These are phyloP conservation scores for Acer saccharum DNA, from an alignment of 345 rosid species.

Conservation along the genomic window DNA sequence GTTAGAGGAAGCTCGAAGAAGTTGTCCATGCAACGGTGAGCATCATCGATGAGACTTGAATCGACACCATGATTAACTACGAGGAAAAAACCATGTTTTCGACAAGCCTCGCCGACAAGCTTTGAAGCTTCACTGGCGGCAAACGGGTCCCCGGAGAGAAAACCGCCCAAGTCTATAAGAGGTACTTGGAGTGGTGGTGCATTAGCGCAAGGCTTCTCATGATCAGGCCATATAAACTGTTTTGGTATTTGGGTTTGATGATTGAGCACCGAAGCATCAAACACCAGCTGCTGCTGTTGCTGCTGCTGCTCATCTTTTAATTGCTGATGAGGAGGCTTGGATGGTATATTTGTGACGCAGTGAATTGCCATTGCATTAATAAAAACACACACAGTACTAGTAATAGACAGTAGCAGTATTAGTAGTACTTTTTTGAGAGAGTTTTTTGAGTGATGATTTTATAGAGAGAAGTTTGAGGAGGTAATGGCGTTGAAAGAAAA, in stretches of 20 bases:
- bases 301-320: constrained; percentile 32
- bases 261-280: constrained; percentile 67
- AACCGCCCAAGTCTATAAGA: constrained; percentile 60
- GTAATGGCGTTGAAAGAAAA: constrained; percentile 46
- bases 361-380: constrained; percentile 47
- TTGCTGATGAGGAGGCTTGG: constrained; percentile 20
- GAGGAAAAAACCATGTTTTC: constrained; percentile 84
- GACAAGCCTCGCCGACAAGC: constrained; percentile 71
- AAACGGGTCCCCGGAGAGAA: constrained; percentile 58
- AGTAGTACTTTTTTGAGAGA: neutral
- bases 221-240: constrained; percentile 91
- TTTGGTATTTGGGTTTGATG: constrained; percentile 57
- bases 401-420: too few species aligned
- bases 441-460: constrained; percentile 1
- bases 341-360: constrained; percentile 34
- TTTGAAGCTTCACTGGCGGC: constrained; percentile 59
- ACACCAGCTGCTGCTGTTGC: constrained; percentile 48
- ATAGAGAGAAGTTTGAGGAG: constrained; percentile 14
- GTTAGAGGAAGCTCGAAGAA: constrained; percentile 78
- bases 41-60: constrained; percentile 55
- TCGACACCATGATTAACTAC: constrained; percentile 89
- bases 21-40: constrained; percentile 61
- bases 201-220: constrained; percentile 56
- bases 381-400: neutral
- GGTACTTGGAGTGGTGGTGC: constrained; percentile 78